phyloP scores from a whole-genome alignment of 805 yeast species.

The Lachancea waltii region DNA sequence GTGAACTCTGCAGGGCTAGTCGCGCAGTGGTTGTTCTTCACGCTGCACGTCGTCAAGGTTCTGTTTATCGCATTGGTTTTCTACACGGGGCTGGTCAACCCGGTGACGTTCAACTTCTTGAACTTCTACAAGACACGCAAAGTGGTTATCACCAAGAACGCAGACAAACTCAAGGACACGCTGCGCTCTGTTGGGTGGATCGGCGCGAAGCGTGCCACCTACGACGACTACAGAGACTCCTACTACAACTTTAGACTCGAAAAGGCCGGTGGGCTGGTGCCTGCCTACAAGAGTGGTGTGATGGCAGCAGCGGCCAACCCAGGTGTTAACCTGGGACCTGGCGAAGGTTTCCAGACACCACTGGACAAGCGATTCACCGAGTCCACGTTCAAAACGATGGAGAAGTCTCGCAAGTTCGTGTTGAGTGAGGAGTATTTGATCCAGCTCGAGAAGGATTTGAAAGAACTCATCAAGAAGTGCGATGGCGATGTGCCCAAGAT shows the following conservation, averaged over 20 bases:
- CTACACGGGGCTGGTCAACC: slow-evolving; percentile 73
- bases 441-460: slow-evolving; percentile 45
- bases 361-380: slow-evolving; percentile 34
- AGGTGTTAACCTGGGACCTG: slow-evolving; percentile 58
- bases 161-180: slow-evolving; percentile 33
- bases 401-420: slow-evolving; percentile 41
- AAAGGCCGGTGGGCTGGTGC: slow-evolving; percentile 65
- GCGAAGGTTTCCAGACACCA: slow-evolving; percentile 79
- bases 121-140: slow-evolving; percentile 29
- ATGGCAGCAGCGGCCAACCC: slow-evolving; percentile 51
- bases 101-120: slow-evolving; percentile 46
- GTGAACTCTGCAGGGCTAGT: slow-evolving; percentile 34
- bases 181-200: slow-evolving; percentile 84
- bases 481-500: slow-evolving; percentile 34
- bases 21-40: slow-evolving; percentile 64
- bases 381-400: slow-evolving; percentile 35
- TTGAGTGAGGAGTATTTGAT: slow-evolving; percentile 51
- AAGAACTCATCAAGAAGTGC: slow-evolving; percentile 31
- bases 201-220: slow-evolving; percentile 71
- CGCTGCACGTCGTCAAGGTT: slow-evolving; percentile 62
- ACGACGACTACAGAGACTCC: slow-evolving; percentile 62
- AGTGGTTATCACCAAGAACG: slow-evolving; percentile 26
- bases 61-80: slow-evolving; percentile 49
- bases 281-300: slow-evolving; percentile 69
- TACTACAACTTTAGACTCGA: slow-evolving; percentile 60